These are phyloP conservation scores for Passiflora organensis DNA, from an alignment of 345 rosid species.

Conservation along the genomic window DNA sequence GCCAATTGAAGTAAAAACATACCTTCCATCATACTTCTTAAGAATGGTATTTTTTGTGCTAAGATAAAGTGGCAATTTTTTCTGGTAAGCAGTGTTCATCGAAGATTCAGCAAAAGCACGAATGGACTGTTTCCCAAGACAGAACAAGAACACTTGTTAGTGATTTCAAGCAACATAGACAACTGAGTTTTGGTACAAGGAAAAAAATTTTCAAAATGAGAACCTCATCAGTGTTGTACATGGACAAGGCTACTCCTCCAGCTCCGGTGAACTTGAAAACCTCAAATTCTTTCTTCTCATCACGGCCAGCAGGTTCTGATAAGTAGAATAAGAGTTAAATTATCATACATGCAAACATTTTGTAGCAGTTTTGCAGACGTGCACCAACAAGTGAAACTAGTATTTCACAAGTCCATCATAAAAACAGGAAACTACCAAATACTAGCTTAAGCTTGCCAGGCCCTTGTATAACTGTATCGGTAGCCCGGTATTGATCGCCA, in stretches of 20 bases:
- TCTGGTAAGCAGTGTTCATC: constrained; percentile 85
- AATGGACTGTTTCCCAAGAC: constrained; percentile 56
- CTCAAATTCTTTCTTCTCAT: constrained; percentile 62
- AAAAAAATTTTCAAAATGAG: neutral
- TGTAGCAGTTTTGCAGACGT: neutral
- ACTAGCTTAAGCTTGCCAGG: constrained; percentile 83
- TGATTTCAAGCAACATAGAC: neutral
- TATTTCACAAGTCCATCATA: neutral
- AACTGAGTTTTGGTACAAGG: neutral
- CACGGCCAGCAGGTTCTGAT: constrained; percentile 71
- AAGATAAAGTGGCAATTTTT: constrained; percentile 97
- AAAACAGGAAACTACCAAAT: constrained; percentile 48
- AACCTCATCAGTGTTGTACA: constrained; percentile 98
- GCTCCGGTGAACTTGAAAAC: constrained; percentile 79
- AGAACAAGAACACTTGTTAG: constrained; percentile 2
- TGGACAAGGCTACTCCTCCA: constrained; percentile 88
- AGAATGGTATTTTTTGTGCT: constrained; percentile 98
- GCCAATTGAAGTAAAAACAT: neutral
- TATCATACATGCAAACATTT: constrained; percentile 3
- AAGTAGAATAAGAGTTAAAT: neutral
- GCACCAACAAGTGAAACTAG: neutral
- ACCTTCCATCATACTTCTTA: constrained; percentile 99
- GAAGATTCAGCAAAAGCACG: constrained; percentile 90
- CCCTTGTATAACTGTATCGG: constrained; percentile 81
- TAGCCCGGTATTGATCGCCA: constrained; percentile 93